Percentiles rank a stretch among this genome's conserved stretches.
Evolutionary conservation across 78 protist genomes (phyloP).

Genomic region (Dictyostelium capitatum): DNA sequence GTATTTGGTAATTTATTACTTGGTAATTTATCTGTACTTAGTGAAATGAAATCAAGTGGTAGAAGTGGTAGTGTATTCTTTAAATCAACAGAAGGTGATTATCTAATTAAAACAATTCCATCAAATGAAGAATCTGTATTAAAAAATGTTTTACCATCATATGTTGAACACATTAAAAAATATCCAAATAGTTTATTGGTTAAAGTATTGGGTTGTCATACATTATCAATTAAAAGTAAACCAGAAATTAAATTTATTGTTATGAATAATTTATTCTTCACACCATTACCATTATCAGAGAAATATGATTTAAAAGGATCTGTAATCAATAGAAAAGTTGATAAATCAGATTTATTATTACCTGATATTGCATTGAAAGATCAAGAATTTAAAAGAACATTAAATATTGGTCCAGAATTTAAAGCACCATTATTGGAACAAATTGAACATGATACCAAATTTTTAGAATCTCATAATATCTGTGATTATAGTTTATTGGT

Average conservation of each 20-base stretch:
- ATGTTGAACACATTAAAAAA: slow-evolving; percentile 26
- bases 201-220: slow-evolving; percentile 46
- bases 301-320: slow-evolving; percentile 80
- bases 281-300: slow-evolving; percentile 65
- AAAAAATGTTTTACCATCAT: slow-evolving; percentile 43
- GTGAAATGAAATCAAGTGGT: slow-evolving; percentile 74
- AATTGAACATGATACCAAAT: slow-evolving; percentile 68
- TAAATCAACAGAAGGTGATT: slow-evolving; percentile 59
- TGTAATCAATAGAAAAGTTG: slow-evolving; percentile 62
- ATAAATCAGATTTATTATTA: neutral
- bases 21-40: slow-evolving; percentile 51
- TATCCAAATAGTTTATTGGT: slow-evolving; percentile 51
- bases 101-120: slow-evolving; percentile 76
- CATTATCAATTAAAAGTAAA: neutral
- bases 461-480: slow-evolving; percentile 65
- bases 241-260: slow-evolving; percentile 57
- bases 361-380: slow-evolving; percentile 65
- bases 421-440: slow-evolving; percentile 81
- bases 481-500: slow-evolving; percentile 82
- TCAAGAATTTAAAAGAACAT: slow-evolving; percentile 37
- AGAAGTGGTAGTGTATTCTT: slow-evolving; percentile 74
- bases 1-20: slow-evolving; percentile 81
- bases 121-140: slow-evolving; percentile 51
- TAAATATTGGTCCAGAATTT: slow-evolving; percentile 52
- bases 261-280: slow-evolving; percentile 68